phyloP scores from a whole-genome alignment of 2,329 filamentous ascomycete species.

The Arthrobotrys sinensis region DNA sequence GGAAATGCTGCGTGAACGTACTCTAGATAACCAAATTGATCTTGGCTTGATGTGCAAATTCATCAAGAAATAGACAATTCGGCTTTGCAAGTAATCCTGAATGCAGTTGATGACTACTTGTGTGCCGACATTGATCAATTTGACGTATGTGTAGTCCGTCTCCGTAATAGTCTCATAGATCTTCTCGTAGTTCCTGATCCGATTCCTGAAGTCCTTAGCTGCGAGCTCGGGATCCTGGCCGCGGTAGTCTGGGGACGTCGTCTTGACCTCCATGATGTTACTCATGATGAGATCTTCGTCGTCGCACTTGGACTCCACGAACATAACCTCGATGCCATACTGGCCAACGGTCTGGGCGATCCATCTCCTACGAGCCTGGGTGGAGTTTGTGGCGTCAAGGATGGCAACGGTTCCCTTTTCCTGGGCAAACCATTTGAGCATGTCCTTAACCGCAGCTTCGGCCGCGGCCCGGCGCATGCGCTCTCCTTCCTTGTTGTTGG shows the following conservation, averaged over 20 bases:
- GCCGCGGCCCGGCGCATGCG: slow-evolving; percentile 88
- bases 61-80: slow-evolving; percentile 98
- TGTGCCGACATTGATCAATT: slow-evolving; percentile 95
- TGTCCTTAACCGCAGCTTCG: slow-evolving; percentile 91
- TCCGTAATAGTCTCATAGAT: slow-evolving; percentile 94
- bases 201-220: slow-evolving; percentile 90
- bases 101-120: slow-evolving; percentile 99
- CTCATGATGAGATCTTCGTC: slow-evolving; percentile 96
- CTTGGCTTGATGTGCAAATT: slow-evolving; percentile 97
- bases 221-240: slow-evolving; percentile 94
- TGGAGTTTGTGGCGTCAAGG: slow-evolving; percentile 96
- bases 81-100: slow-evolving; percentile 94
- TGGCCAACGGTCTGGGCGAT: slow-evolving; percentile 83
- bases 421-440: slow-evolving; percentile 90
- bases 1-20: slow-evolving; percentile 69
- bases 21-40: slow-evolving; percentile 95
- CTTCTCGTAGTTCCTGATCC: slow-evolving; percentile 97
- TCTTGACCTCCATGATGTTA: slow-evolving; percentile 98
- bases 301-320: slow-evolving; percentile 97
- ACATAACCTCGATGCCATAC: slow-evolving; percentile 88
- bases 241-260: slow-evolving; percentile 92
- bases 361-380: slow-evolving; percentile 89
- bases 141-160: slow-evolving; percentile 89
- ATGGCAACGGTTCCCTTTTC: slow-evolving; percentile 88
- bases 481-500: slow-evolving; percentile 89